Evolutionary conservation across 176 grass and related monocot genomes (phyloP), one percentile per base, ranked within the genome.

Genomic region (Carex pumila): DNA sequence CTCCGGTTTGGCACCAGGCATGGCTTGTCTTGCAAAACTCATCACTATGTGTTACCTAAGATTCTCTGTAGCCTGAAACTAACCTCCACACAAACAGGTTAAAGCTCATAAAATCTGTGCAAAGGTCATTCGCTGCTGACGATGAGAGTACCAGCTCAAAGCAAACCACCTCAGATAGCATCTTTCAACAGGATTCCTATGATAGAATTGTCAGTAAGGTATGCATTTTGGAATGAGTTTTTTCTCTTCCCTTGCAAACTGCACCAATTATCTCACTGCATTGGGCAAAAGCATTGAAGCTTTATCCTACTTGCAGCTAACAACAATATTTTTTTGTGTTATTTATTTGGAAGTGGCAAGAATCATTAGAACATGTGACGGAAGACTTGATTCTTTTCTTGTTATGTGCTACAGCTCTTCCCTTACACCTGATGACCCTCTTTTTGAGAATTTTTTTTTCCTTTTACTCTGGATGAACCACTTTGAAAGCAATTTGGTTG

Each of bases 1-100:
- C 79, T 94, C 84, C 92, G 92, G 56, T 97, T 97, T 32, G 94
- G 94, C 85, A 91, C 92, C 30, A 94, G 94, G 94, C 72, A 94
- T 69, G 84, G 70, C 71, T 34, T 69, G 39, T 63, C 34, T 69
- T 87, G 54, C 39, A 54, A 43, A 71, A 55, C 61, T 66, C 18
- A 52, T 56, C 58, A 39, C 52, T 30, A 49, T 83, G 41, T 66
- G 43, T 75, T 47, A 87, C 52, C 3, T 64, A 41, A 81, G 58
- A 61, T 82, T 60, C 32, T 63, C 86, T 54, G 54, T 30, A 3
- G 52, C n/a, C 54, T 79, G 1, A 79, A 32, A 53, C 54, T 79
- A 57, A 57, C 41, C 30, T 29, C 14, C 30, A 39, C 30, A 81
- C 45, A 30, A 63, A 81, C 90, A 92, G 92, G 79, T 89, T 83